Percentiles rank a stretch among this genome's conserved stretches.
phyloP scores from a whole-genome alignment of 2,329 filamentous ascomycete genomes.

The Colletotrichum sp. region DNA sequence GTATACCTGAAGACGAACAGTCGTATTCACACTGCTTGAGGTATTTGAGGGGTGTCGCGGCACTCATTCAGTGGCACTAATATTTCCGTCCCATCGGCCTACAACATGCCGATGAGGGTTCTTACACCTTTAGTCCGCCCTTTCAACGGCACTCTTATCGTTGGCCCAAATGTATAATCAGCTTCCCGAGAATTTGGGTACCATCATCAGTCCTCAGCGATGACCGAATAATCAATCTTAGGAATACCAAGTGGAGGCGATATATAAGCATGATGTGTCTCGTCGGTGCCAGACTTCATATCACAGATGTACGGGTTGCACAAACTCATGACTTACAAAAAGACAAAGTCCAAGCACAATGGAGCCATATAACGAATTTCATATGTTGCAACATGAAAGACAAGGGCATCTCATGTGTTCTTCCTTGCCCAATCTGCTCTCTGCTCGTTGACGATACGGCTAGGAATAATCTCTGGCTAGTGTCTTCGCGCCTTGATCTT shows the following conservation, averaged over 20 bases:
- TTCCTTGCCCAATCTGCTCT: rapidly evolving
- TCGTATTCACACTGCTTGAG: neutral
- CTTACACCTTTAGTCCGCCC: rapidly evolving
- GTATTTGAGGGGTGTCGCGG: neutral
- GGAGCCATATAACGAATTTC: rapidly evolving
- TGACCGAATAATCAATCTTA: rapidly evolving
- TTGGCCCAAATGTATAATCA: rapidly evolving
- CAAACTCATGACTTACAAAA: neutral
- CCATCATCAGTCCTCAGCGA: neutral
- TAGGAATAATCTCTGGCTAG: neutral
- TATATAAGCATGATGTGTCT: neutral
- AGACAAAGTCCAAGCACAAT: neutral
- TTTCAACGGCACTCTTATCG: neutral
- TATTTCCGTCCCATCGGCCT: neutral
- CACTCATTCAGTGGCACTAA: neutral
- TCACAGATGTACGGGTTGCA: neutral
- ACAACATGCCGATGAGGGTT: neutral
- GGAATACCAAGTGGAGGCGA: rapidly evolving
- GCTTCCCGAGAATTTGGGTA: rapidly evolving
- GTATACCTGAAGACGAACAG: neutral
- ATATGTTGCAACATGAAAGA: neutral
- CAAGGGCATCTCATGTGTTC: neutral
- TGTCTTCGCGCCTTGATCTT: neutral
- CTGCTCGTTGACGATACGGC: neutral
- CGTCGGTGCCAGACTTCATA: neutral